These are phyloP conservation scores for Globisporangium takayamanum DNA, from an alignment of 352 stramenopile genomes.

Conservation along the genomic window DNA sequence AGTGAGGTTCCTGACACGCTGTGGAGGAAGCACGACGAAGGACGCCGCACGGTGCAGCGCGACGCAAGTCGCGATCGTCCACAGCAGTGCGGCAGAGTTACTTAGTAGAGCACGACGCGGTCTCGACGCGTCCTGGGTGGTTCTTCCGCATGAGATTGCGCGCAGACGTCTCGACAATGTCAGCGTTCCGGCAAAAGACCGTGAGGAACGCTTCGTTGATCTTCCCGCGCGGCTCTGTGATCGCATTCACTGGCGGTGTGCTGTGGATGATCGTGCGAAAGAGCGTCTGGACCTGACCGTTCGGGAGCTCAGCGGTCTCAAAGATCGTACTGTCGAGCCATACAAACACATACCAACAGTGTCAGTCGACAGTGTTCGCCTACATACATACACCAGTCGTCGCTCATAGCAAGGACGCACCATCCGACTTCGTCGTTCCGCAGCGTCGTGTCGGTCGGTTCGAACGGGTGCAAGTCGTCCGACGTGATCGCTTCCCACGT, in stretches of 20 bases:
- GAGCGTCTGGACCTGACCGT: constrained; percentile 44
- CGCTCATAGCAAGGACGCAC: constrained; percentile 21
- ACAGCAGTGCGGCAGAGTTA: background rate
- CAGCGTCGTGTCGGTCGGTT: constrained; percentile 48
- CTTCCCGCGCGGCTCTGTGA: constrained; percentile 60
- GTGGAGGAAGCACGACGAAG: too few relatives aligned
- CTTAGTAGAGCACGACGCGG: background rate
- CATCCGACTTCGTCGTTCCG: constrained; percentile 78
- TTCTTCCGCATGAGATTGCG: constrained; percentile 53
- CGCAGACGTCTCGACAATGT: constrained; percentile 61
- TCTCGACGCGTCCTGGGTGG: constrained; percentile 25
- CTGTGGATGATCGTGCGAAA: constrained; percentile 68
- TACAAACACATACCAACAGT: constrained; percentile 2
- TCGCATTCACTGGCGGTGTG: constrained; percentile 51
- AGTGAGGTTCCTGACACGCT: too few relatives aligned
- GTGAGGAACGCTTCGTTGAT: constrained; percentile 78
- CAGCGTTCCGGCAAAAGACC: constrained; percentile 66
- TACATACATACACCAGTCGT: background rate
- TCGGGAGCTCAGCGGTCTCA: constrained; percentile 42
- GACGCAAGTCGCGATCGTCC: too few relatives aligned
- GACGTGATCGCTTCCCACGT: constrained; percentile 62
- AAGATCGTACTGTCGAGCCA: constrained; percentile 42
- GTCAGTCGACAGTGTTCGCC: background rate
- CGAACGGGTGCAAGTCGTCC: constrained; percentile 63
- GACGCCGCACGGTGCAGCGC: too few relatives aligned